Evolutionary conservation across 257 asterid species (phyloP).

Genomic region (Ehretia macrophylla): DNA sequence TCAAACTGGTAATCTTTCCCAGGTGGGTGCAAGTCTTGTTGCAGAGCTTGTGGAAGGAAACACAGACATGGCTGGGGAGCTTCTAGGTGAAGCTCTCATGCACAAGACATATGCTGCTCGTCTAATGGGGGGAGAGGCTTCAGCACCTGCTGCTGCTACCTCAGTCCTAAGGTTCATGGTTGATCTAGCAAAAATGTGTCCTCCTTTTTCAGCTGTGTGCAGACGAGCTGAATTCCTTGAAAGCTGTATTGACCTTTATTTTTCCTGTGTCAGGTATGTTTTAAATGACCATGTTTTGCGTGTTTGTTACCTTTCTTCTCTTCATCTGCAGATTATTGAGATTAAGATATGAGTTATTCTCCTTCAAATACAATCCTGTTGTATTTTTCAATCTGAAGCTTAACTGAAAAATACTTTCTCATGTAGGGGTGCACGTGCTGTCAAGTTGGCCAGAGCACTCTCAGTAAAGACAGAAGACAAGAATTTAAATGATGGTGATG

Average conservation of each 20-base stretch:
- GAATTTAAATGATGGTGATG: constrained; percentile 67
- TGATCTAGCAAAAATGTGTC: constrained; percentile 98
- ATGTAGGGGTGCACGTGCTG: constrained; percentile 91
- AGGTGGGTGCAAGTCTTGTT: constrained; percentile 83
- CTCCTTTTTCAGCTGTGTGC: constrained; percentile 83
- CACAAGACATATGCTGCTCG: constrained; percentile 99
- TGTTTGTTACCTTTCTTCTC: not conserved
- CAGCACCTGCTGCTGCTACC: constrained; percentile 99
- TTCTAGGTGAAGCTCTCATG: constrained; percentile 99
- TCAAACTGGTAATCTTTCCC: constrained; percentile 85
- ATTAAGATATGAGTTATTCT: not conserved
- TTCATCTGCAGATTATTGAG: not conserved
- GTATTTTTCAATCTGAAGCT: not conserved
- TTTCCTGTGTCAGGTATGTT: constrained; percentile 90
- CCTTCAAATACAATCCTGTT: not conserved
- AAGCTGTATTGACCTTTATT: constrained; percentile 87
- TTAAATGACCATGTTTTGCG: constrained; percentile 1
- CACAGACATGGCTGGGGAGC: constrained; percentile 85
- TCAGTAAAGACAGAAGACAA: constrained; percentile 62
- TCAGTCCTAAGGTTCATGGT: constrained; percentile 98
- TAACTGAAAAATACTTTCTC: not conserved
- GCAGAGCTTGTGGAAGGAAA: constrained; percentile 88
- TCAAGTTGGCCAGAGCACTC: constrained; percentile 86
- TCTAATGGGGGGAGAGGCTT: constrained; percentile 97
- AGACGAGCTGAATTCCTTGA: constrained; percentile 91